Base-by-base conservation (phyloP, 306 rosid species). In the Cucurbita ficifolia region DNA sequence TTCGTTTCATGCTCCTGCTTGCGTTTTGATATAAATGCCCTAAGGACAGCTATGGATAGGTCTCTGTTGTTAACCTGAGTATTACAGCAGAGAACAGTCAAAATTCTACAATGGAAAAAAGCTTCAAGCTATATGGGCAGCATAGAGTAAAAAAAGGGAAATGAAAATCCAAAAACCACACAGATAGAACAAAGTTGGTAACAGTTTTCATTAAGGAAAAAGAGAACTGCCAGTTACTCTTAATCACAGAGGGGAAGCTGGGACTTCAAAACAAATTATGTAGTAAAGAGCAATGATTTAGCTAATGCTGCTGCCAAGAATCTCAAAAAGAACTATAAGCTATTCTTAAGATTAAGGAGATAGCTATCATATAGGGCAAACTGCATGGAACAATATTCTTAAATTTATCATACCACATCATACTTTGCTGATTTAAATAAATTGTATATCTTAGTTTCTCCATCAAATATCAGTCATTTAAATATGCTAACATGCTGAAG, bases 51-150 rank as follows among this genome's bases (percentile, higher is more conserved):
- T 76, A 95, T 88, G 6, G 99, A 95, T 57, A 95, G 76, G 75
- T 95, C 99, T 85, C 97, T 84, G 77, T 95, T 95, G 82, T 95
- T 89, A 74, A 95, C 99, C 99, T 95, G 85, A 73, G 49, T 36
- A 83, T 81, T 17, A 73, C 8, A 82, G 29, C 45, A 19, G 19
- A 45, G 48, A 84, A 79, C 11, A 36, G 51, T 77, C 60, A 81
- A 56, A 50, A 59, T 58, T 62, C 39, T 42, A 67, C 45, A 1
- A 45, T 35, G 70, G 63, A 17, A 7, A 4, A 72, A 9, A 19
- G 42, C 24, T 43, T 45, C 18, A 69, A 24, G 57, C 42, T 63
- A 39, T 16, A 13, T 29, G 18, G 42, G 65, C 72, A 10, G 72
- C 42, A 21, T 43, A 21, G 69, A 39, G 16, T 3, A 6, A 33